A percentile compares a stretch with the other conserved stretches of the same genome.
Evolutionary conservation across 1,284 basidiomycete species (phyloP).

Genomic region (Phaffia rhodozyma): DNA sequence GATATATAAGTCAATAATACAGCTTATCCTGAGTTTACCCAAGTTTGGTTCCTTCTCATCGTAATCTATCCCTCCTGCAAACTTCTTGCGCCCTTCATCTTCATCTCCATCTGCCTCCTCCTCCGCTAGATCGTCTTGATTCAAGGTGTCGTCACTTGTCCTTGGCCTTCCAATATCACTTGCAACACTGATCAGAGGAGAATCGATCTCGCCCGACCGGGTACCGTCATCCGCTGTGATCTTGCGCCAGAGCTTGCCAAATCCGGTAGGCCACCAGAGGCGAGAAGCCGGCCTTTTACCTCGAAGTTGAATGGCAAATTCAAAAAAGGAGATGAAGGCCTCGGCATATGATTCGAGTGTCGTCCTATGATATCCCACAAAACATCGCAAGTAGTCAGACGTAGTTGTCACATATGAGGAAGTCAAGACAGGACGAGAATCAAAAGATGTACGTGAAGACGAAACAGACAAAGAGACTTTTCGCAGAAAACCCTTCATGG

Average conservation of each 20-base stretch:
- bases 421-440: neutral
- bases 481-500: conserved; percentile 23
- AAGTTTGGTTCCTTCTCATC: neutral
- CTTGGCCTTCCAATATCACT: neutral
- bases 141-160: neutral
- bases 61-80: neutral
- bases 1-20: too few species aligned
- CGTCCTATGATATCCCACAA: conserved; percentile 18
- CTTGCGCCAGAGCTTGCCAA: conserved; percentile 34
- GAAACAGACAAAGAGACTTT: conserved; percentile 35
- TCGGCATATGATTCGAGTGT: conserved; percentile 32
- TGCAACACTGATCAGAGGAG: neutral
- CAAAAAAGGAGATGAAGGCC: conserved; percentile 29
- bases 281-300: conserved; percentile 30
- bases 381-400: neutral
- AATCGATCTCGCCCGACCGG: neutral
- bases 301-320: conserved; percentile 31
- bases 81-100: neutral
- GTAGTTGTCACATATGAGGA: neutral
- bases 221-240: conserved; percentile 22
- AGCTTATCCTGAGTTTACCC: too few species aligned
- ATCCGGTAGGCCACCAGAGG: conserved; percentile 37
- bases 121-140: neutral
- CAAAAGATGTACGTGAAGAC: conserved; percentile 28
- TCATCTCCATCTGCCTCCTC: neutral